phyloP scores from a whole-genome alignment of 257 asterid genomes.

The Mitragyna speciosa region DNA sequence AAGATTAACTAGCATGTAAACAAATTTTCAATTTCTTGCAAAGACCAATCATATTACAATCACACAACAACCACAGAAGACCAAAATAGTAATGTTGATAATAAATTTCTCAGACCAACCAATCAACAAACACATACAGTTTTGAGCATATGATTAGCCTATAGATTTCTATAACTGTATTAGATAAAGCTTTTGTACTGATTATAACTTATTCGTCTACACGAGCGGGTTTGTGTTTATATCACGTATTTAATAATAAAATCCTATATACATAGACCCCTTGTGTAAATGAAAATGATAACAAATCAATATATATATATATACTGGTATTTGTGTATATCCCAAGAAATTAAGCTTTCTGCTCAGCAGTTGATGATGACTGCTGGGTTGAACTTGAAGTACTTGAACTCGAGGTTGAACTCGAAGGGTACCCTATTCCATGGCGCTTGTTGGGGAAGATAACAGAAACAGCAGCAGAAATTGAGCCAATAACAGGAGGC shows the following conservation, averaged over 20 bases:
- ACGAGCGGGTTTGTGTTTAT: background rate
- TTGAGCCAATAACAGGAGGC: slow-evolving; percentile 62
- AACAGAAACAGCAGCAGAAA: slow-evolving; percentile 50
- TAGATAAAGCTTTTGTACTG: background rate
- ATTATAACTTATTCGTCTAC: background rate
- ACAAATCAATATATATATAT: too few species aligned
- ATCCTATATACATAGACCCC: background rate
- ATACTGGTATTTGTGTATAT: background rate
- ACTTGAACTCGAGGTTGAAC: background rate
- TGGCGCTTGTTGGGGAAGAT: slow-evolving; percentile 65
- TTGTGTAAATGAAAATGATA: background rate
- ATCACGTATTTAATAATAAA: background rate
- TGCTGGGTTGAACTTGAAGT: background rate
- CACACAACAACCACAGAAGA: background rate
- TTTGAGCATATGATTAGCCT: background rate
- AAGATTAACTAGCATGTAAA: background rate
- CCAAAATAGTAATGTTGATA: background rate
- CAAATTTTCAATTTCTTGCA: background rate
- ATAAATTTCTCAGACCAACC: background rate
- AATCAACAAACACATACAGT: background rate
- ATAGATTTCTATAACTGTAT: background rate
- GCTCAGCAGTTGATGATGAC: background rate
- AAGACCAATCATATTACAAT: background rate
- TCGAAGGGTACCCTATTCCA: slow-evolving; percentile 68
- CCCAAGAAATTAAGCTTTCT: background rate